Conservation (phyloP, 2,329 filamentous ascomycete genomes). For the Cylindrodendrum hubeiense region DNA sequence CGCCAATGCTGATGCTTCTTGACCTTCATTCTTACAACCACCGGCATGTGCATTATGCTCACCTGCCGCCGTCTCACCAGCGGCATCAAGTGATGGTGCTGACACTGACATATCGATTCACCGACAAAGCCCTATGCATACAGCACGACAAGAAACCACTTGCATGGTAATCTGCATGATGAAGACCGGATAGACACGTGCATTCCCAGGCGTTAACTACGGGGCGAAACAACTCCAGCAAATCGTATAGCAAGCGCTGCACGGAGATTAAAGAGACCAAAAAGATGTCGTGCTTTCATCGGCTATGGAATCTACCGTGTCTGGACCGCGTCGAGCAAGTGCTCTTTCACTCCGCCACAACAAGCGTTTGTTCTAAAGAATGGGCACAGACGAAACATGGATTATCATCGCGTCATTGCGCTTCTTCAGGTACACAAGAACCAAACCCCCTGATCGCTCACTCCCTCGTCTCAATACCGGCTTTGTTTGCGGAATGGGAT, state of each 20-base stretch:
- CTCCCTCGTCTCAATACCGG: background rate
- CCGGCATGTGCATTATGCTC: background rate
- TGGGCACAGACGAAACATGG: background rate
- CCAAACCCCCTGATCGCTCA: too few species aligned
- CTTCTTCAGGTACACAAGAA: background rate
- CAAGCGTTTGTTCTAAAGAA: background rate
- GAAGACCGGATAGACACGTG: background rate
- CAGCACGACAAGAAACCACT: background rate
- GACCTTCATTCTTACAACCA: background rate
- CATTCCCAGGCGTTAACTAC: background rate
- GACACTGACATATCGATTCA: background rate
- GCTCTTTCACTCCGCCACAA: background rate
- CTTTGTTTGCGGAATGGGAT: background rate
- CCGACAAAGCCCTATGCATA: background rate
- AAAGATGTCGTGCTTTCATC: too few species aligned
- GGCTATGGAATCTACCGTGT: too few species aligned
- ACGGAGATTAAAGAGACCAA: too few species aligned
- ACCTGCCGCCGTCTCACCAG: background rate
- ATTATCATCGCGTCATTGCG: background rate
- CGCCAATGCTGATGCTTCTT: conserved; percentile 9
- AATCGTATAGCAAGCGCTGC: background rate
- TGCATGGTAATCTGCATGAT: background rate
- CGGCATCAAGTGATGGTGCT: background rate
- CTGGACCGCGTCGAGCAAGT: background rate
- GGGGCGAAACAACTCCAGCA: background rate